Evolutionary conservation across 177 flowering plant species (phyloP), one percentile per base, ranked within the genome.

Genomic region (Tripterygium wilfordii): DNA sequence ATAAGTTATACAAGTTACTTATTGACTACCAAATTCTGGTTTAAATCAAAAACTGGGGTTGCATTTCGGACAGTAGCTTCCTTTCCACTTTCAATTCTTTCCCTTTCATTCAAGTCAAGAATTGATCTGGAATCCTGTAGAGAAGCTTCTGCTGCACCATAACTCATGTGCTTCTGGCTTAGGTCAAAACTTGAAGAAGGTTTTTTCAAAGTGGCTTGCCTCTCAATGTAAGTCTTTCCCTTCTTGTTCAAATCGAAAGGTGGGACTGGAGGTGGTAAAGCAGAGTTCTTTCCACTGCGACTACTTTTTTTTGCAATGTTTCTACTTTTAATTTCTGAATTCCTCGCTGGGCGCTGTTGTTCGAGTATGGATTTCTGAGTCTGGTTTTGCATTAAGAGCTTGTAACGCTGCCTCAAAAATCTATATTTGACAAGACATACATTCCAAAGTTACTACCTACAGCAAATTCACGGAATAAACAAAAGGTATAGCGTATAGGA

Each of bases 1-100:
- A 3, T 31, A 20, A 42, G 18, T 3, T 12, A 44, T 16, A 31
- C 14, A 41, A 31, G 21, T 36, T 24, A 21, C 6, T 5, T 41
- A 47, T 22, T 15, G 24, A 25, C 56, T 76, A 85, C 94, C 67
- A 76, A 72, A 24, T 69, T 64, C 68, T 78, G 76, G 48, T 85
- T 85, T 63, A 82, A 75, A 63, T 82, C 85, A 43, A 82, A 63
- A 49, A 57, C 29, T 17, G 73, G 64, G 44, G 58, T 28, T 12
- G 33, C 48, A 19, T 45, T 66, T 20, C 22, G 38, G 16, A 25
- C 17, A 3, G 46, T 16, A 8, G 61, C 49, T 40, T 67, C 71
- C 21, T 56, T 70, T 29, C 52, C 60, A 30, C 50, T 59, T 36
- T 30, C 21, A 42, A 26, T 43, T 39, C 62, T 64, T 35, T 71